A percentile compares a stretch with the other conserved stretches of the same genome.
Evolutionary conservation across 1,284 basidiomycete genomes (phyloP).

Genomic region (Papiliotrema laurentii): DNA sequence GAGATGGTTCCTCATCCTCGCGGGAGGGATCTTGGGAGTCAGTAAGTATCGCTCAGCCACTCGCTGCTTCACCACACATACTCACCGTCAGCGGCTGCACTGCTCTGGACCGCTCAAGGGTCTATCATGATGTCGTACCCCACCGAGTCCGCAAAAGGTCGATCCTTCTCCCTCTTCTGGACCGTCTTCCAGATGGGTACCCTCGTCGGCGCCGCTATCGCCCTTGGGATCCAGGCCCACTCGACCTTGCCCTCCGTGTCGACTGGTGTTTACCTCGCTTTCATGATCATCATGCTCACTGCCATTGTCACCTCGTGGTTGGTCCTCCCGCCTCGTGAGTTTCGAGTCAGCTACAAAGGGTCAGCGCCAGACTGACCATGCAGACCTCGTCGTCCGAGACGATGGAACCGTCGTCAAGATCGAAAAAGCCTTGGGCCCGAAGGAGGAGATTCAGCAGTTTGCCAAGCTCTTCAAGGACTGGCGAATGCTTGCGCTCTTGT

Average conservation of each 20-base stretch:
- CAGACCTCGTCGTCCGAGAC: conserved; percentile 29
- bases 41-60: conserved; percentile 29
- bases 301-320: conserved; percentile 28
- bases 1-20: conserved; percentile 47
- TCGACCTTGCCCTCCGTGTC: conserved; percentile 26
- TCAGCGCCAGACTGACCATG: not conserved
- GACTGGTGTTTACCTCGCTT: conserved; percentile 40
- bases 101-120: conserved; percentile 48
- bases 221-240: conserved; percentile 43
- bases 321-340: conserved; percentile 34
- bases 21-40: conserved; percentile 50
- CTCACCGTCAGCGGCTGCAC: conserved; percentile 13
- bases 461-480: conserved; percentile 32
- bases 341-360: not conserved
- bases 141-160: conserved; percentile 49
- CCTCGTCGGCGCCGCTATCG: conserved; percentile 50
- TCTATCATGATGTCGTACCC: conserved; percentile 52
- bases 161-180: conserved; percentile 51
- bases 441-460: conserved; percentile 29
- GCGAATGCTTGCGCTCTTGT: conserved; percentile 33
- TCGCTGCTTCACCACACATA: not conserved
- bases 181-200: conserved; percentile 50
- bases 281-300: conserved; percentile 44
- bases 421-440: conserved; percentile 13
- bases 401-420: conserved; percentile 39